Percentiles rank a stretch among this genome's conserved stretches.
These are phyloP conservation scores for Cladosporium sphaerospermum DNA, from an alignment of 2,329 filamentous ascomycete species.

Conservation along the genomic window DNA sequence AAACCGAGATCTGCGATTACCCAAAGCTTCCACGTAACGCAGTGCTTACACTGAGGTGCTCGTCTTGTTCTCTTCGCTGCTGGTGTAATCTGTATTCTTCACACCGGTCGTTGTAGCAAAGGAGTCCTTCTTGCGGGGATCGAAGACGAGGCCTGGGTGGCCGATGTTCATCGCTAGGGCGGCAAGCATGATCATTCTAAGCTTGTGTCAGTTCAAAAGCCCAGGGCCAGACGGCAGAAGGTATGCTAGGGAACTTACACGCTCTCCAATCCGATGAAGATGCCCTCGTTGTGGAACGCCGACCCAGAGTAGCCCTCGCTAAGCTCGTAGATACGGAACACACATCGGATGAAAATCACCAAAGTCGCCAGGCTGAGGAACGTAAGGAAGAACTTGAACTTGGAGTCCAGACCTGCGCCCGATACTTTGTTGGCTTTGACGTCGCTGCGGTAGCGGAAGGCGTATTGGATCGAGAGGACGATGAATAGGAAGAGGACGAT, in stretches of 20 bases:
- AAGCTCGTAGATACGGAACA: conserved; percentile 60
- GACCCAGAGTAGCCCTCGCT: conserved; percentile 55
- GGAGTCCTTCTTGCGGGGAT: not conserved
- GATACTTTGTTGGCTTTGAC: not conserved
- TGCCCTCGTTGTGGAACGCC: conserved; percentile 29
- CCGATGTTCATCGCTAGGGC: conserved; percentile 4
- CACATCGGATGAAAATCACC: conserved; percentile 56
- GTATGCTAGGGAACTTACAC: conserved; percentile 9
- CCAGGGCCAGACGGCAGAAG: not conserved
- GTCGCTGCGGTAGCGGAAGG: not conserved
- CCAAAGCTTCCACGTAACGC: no score
- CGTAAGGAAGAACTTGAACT: conserved; percentile 49
- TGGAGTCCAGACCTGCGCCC: conserved; percentile 13
- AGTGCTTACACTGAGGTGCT: not conserved
- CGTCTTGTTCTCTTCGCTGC: conserved; percentile 4
- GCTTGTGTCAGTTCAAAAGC: not conserved
- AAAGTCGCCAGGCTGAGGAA: conserved; percentile 52
- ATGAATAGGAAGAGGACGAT: conserved; percentile 52
- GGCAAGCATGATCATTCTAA: conserved; percentile 7
- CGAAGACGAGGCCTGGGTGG: conserved; percentile 7
- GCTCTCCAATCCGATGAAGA: conserved; percentile 26
- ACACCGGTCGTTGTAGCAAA: not conserved
- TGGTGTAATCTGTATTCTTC: not conserved
- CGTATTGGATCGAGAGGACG: conserved; percentile 8
- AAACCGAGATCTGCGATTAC: no score